phyloP scores from a whole-genome alignment of 306 rosid genomes.

The Prunus davidiana region DNA sequence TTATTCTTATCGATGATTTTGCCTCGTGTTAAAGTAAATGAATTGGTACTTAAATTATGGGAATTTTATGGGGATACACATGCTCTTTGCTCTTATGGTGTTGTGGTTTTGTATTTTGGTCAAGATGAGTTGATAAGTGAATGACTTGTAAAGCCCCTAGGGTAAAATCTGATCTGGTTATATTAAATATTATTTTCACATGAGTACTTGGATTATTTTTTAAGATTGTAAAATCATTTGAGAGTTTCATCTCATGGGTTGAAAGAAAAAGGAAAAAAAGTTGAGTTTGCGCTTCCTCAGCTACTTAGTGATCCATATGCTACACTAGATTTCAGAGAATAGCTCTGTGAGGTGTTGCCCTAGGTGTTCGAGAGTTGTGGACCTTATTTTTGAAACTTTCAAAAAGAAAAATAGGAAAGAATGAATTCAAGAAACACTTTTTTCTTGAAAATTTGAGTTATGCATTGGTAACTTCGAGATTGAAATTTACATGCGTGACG shows the following conservation, averaged over 20 bases:
- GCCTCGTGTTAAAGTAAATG: not conserved
- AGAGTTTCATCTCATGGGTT: not conserved
- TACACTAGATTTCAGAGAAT: not conserved
- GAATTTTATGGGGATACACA: not conserved
- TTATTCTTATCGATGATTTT: not conserved
- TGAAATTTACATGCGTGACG: not conserved
- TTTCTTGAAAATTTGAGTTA: not conserved
- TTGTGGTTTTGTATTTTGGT: not conserved
- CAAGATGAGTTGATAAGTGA: constrained; percentile 1
- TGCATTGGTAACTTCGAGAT: not conserved
- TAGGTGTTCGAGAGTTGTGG: not conserved
- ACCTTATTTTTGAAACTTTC: not conserved
- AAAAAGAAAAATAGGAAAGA: not conserved
- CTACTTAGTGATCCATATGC: not conserved
- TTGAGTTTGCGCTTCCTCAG: not conserved
- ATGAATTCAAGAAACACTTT: not conserved
- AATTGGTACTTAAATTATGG: not conserved
- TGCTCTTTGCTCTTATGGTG: not conserved
- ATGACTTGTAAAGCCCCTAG: not conserved
- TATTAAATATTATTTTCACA: not conserved
- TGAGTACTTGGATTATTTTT: not conserved
- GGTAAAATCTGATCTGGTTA: not conserved
- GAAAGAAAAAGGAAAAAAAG: not conserved
- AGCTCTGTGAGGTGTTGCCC: not conserved
- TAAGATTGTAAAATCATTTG: constrained; percentile 9